These are phyloP conservation scores for Auriscalpium microsporum DNA, from an alignment of 768 basidiomycete genomes.

Conservation along the genomic window DNA sequence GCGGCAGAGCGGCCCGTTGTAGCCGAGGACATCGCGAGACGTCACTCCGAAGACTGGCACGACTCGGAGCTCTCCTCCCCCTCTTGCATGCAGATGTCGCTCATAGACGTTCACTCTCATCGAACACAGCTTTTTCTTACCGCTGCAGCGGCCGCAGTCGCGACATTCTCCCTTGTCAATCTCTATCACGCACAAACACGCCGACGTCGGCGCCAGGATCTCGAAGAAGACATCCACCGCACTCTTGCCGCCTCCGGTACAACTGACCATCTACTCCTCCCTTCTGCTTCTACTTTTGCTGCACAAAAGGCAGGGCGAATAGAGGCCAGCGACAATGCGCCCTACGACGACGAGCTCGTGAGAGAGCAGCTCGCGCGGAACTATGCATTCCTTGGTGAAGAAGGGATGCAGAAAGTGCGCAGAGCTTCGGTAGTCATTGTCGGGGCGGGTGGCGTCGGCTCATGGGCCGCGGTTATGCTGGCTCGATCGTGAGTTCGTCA, in stretches of 20 bases:
- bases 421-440: slow-evolving; percentile 74
- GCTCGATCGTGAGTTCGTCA: slow-evolving; percentile 64
- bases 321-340: slow-evolving; percentile 7
- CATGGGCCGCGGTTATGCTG: slow-evolving; percentile 93
- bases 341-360: slow-evolving; percentile 74
- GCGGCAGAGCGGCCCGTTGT: too few relatives aligned
- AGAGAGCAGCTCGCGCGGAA: slow-evolving; percentile 88
- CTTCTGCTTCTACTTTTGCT: background rate
- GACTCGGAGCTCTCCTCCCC: too few relatives aligned
- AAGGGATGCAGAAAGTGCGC: slow-evolving; percentile 75
- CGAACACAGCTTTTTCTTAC: slow-evolving; percentile 55
- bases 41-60: too few relatives aligned
- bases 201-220: slow-evolving; percentile 39
- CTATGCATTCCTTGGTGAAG: slow-evolving; percentile 90
- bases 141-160: slow-evolving; percentile 54
- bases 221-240: slow-evolving; percentile 48
- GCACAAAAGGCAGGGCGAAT: background rate
- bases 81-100: background rate
- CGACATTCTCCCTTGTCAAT: slow-evolving; percentile 52
- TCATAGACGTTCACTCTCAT: slow-evolving; percentile 36
- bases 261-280: slow-evolving; percentile 4
- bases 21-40: too few relatives aligned
- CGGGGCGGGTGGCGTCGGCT: slow-evolving; percentile 95
- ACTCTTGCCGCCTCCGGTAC: slow-evolving; percentile 29
- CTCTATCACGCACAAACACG: slow-evolving; percentile 47